These are phyloP conservation scores for Sphaerulina musiva DNA, from an alignment of 2,329 filamentous ascomycete genomes.

Conservation along the genomic window DNA sequence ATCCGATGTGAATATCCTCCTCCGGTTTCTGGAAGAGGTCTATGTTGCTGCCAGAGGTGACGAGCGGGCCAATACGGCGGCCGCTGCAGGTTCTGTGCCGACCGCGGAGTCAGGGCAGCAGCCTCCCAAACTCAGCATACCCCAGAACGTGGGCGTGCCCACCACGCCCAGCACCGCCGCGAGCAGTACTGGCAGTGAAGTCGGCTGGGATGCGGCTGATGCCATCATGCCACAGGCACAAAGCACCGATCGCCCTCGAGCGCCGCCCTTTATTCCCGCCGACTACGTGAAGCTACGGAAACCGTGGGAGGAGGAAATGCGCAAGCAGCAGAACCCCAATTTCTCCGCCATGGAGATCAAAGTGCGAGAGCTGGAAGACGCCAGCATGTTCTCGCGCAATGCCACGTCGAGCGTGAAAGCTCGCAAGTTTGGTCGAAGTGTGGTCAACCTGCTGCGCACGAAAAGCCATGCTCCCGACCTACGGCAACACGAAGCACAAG, in stretches of 20 bases:
- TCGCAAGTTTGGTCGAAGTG: slow-evolving; percentile 31
- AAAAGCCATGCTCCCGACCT: slow-evolving; percentile 22
- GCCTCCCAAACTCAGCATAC: slow-evolving; percentile 15
- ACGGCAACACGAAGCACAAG: slow-evolving; percentile 10
- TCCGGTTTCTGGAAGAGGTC: slow-evolving; percentile 38
- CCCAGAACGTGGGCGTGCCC: slow-evolving; percentile 14
- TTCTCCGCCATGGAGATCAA: slow-evolving; percentile 28
- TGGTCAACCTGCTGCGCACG: slow-evolving; percentile 32
- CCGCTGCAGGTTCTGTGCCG: slow-evolving; percentile 2
- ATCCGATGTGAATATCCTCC: slow-evolving; percentile 55
- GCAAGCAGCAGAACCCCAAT: slow-evolving; percentile 22
- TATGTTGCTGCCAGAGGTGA: slow-evolving; percentile 22
- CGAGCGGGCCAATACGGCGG: slow-evolving; percentile 5
- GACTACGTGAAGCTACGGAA: slow-evolving; percentile 29
- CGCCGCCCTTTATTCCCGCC: slow-evolving; percentile 30
- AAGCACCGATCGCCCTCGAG: slow-evolving; percentile 18
- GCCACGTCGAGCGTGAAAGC: slow-evolving; percentile 31
- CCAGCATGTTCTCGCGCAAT: slow-evolving; percentile 22
- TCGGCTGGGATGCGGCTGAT: slow-evolving; percentile 14
- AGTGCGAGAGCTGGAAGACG: slow-evolving; percentile 29
- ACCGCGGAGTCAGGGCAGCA: background rate
- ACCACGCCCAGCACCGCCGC: slow-evolving; percentile 16
- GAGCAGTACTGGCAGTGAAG: slow-evolving; percentile 15
- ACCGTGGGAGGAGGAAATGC: slow-evolving; percentile 32
- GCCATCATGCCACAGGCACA: slow-evolving; percentile 12